Evolutionary conservation across 2,329 filamentous ascomycete species (phyloP).

Genomic region (Achaetomium macrosporum): DNA sequence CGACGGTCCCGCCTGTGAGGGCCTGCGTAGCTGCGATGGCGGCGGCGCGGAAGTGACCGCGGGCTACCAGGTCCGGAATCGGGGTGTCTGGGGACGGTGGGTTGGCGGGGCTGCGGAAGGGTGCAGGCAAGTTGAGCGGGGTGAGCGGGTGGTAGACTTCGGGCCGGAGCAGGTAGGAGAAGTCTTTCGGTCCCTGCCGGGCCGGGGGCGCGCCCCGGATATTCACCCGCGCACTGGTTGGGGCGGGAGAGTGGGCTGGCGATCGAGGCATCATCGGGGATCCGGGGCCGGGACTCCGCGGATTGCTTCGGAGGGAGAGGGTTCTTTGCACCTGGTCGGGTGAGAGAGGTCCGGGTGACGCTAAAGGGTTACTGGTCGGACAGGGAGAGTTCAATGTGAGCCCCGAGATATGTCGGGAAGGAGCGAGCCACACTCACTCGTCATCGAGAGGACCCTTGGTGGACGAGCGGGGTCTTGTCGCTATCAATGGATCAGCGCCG

Average conservation of each 20-base stretch:
- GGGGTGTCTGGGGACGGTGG: slow-evolving; percentile 59
- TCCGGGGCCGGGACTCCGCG: slow-evolving; percentile 11
- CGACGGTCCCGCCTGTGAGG: slow-evolving; percentile 44
- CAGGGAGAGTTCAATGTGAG: slow-evolving; percentile 1
- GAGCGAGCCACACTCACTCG: slow-evolving; percentile 62
- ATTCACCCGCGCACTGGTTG: slow-evolving; percentile 6
- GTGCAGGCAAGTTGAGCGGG: slow-evolving; percentile 50
- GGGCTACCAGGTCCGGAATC: slow-evolving; percentile 60
- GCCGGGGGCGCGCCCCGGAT: slow-evolving; percentile 13
- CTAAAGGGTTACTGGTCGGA: slow-evolving; percentile 22
- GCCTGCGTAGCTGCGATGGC: slow-evolving; percentile 62
- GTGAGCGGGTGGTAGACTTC: slow-evolving; percentile 80
- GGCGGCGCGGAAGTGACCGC: slow-evolving; percentile 74
- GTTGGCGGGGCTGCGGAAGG: slow-evolving; percentile 65
- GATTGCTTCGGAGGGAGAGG: slow-evolving; percentile 8
- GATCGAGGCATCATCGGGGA: slow-evolving; percentile 20
- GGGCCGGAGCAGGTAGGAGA: slow-evolving; percentile 72
- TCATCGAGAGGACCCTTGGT: slow-evolving; percentile 75
- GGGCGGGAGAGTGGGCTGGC: slow-evolving; percentile 19
- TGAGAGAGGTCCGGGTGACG: slow-evolving; percentile 18
- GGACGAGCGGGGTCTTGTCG: slow-evolving; percentile 57
- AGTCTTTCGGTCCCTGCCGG: slow-evolving; percentile 55
- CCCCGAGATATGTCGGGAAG: not conserved
- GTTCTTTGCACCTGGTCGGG: slow-evolving; percentile 17
- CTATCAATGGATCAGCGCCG: slow-evolving; percentile 28